phyloP scores from a whole-genome alignment of 805 yeast species.

The Sugiyamaella smithiae region DNA sequence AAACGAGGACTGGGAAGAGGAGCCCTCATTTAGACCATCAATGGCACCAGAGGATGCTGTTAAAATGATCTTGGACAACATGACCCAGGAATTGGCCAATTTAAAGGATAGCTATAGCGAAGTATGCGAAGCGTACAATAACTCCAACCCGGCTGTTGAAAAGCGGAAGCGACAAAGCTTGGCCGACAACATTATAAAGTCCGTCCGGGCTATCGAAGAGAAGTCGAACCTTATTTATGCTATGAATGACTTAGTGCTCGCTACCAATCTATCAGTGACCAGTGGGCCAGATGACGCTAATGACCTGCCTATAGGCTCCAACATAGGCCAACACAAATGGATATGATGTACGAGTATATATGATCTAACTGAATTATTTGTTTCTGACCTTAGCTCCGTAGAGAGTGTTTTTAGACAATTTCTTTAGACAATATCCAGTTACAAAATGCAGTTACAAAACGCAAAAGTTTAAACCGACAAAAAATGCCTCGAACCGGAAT shows the following conservation, averaged over 20 bases:
- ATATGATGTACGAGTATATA: background rate
- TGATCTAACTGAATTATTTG: too few relatives aligned
- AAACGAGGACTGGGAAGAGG: conserved; percentile 18
- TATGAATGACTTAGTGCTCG: conserved; percentile 21
- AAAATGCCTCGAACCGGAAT: conserved; percentile 13
- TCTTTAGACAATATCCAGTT: too few relatives aligned
- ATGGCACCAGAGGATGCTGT: conserved; percentile 21
- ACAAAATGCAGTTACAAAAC: too few relatives aligned
- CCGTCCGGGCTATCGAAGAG: conserved; percentile 20
- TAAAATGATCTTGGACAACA: conserved; percentile 17
- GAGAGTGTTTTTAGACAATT: too few relatives aligned
- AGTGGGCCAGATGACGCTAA: background rate
- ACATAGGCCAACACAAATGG: conserved; percentile 1
- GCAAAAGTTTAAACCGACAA: too few relatives aligned
- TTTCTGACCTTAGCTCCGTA: too few relatives aligned
- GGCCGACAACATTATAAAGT: conserved; percentile 12
- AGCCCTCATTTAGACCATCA: conserved; percentile 19
- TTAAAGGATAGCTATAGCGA: conserved; percentile 13
- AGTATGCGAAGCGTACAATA: conserved; percentile 15
- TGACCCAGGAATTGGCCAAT: conserved; percentile 16
- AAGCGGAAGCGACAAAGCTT: conserved; percentile 13
- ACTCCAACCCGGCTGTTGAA: conserved; percentile 16
- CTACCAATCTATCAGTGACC: conserved; percentile 10
- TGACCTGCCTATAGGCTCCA: background rate
- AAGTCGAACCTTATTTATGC: conserved; percentile 23